Conservation (phyloP, 176 grass and related monocot genomes). For the Cocos nucifera region DNA sequence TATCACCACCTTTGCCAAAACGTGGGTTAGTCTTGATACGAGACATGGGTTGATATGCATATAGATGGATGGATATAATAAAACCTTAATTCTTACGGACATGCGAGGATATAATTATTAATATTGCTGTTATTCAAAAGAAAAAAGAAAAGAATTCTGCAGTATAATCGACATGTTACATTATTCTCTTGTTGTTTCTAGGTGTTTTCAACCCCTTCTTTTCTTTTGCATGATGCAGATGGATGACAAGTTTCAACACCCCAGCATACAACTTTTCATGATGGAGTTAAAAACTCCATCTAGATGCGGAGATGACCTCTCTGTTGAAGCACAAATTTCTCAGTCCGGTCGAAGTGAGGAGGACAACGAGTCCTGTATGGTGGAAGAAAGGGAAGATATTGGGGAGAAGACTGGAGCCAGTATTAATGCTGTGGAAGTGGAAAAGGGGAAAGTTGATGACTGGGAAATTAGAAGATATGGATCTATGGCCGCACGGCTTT, state of each 20-base stretch:
- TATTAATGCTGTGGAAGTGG: slow-evolving; percentile 8
- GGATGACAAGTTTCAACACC: slow-evolving; percentile 78
- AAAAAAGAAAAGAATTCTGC: too few relatives aligned
- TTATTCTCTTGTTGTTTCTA: too few relatives aligned
- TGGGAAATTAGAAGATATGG: slow-evolving; percentile 82
- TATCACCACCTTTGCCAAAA: too few relatives aligned
- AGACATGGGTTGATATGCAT: too few relatives aligned
- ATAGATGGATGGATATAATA: too few relatives aligned
- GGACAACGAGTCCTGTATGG: slow-evolving; percentile 30
- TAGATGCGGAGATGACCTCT: slow-evolving; percentile 2
- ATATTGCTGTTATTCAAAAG: too few relatives aligned
- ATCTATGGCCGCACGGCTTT: slow-evolving; percentile 85
- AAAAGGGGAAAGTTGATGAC: slow-evolving; percentile 28
- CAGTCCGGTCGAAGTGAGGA: slow-evolving; percentile 19
- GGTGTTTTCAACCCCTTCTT: not conserved
- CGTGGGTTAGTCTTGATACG: too few relatives aligned
- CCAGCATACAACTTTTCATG: slow-evolving; percentile 77
- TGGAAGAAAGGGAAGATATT: slow-evolving; percentile 19
- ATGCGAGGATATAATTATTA: too few relatives aligned
- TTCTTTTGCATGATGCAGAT: slow-evolving; percentile 36
- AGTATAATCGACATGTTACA: too few relatives aligned
- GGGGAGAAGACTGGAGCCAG: slow-evolving; percentile 12
- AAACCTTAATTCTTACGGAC: too few relatives aligned
- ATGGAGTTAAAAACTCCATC: slow-evolving; percentile 52
- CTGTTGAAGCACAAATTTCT: not conserved